Conservation (phyloP, 1,284 basidiomycete genomes). For the Trichosporon inkin region DNA sequence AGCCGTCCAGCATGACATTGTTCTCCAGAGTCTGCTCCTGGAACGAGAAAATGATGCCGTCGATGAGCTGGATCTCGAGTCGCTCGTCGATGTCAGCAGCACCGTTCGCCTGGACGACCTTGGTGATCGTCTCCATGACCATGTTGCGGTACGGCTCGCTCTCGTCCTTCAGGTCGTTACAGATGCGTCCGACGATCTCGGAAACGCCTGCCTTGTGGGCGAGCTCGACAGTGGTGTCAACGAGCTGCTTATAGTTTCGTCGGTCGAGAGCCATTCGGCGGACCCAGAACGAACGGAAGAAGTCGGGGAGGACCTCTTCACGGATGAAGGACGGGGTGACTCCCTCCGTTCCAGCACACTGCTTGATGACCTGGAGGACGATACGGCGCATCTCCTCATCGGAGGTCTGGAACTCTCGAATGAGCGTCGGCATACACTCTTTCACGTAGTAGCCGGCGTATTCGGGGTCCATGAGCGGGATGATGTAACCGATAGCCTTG, state of each 20-base stretch:
- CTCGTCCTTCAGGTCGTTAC: conserved; percentile 94
- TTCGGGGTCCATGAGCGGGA: conserved; percentile 99
- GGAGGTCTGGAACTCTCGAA: conserved; percentile 98
- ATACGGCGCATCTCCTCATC: conserved; percentile 99
- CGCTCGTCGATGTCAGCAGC: conserved; percentile 96
- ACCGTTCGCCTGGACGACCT: conserved; percentile 86
- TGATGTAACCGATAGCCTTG: conserved; percentile 99
- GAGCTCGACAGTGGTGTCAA: conserved; percentile 96
- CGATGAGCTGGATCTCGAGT: conserved; percentile 87
- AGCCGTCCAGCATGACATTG: conserved; percentile 97
- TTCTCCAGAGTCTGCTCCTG: conserved; percentile 99
- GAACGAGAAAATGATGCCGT: conserved; percentile 99
- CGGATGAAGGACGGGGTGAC: conserved; percentile 91
- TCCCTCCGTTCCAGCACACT: conserved; percentile 96
- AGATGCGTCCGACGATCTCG: conserved; percentile 90
- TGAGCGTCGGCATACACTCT: conserved; percentile 94
- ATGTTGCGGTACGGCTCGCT: conserved; percentile 97
- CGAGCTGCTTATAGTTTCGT: conserved; percentile 93
- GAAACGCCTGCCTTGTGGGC: conserved; percentile 94
- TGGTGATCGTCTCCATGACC: conserved; percentile 99
- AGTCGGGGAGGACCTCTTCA: conserved; percentile 97
- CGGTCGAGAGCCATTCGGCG: conserved; percentile 95
- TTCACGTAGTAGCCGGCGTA: conserved; percentile 97
- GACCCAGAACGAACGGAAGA: conserved; percentile 99
- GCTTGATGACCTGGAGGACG: conserved; percentile 97